Conservation (phyloP, 1,139 yeast species). For the Debaryomyces singareniensis region DNA sequence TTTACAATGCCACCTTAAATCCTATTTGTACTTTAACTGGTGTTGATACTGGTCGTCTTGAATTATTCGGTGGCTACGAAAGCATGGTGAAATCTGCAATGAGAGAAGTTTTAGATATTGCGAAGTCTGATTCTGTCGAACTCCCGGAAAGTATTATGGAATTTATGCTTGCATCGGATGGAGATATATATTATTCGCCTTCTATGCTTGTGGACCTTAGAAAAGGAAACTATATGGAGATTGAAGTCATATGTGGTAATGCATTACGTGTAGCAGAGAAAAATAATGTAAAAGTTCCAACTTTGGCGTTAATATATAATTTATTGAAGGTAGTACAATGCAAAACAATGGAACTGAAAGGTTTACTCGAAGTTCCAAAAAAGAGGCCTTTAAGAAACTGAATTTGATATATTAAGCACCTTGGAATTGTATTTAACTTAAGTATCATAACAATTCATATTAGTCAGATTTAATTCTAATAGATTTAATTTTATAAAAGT, state of each 20-base stretch:
- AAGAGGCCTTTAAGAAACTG: constrained; percentile 5
- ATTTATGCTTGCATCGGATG: constrained; percentile 44
- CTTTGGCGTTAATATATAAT: constrained; percentile 22
- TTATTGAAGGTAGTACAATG: constrained; percentile 26
- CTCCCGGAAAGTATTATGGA: constrained; percentile 23
- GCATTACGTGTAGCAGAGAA: constrained; percentile 47
- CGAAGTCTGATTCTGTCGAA: constrained; percentile 34
- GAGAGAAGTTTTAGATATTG: constrained; percentile 45
- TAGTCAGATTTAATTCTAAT: no score
- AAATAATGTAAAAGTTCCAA: constrained; percentile 25
- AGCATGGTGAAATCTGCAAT: constrained; percentile 3
- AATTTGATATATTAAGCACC: no score
- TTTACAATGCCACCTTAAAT: constrained; percentile 65
- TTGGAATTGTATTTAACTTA: no score
- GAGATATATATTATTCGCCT: constrained; percentile 52
- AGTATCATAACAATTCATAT: no score
- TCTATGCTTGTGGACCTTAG: constrained; percentile 60
- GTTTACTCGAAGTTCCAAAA: constrained; percentile 5
- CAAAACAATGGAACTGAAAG: constrained; percentile 16
- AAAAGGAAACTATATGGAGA: constrained; percentile 56
- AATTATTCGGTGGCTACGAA: constrained; percentile 46
- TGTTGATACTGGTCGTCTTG: constrained; percentile 46
- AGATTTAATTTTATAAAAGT: no score
- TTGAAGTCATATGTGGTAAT: constrained; percentile 57
- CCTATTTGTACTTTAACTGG: constrained; percentile 37